Conservation (phyloP, 2,329 filamentous ascomycete genomes). For the Talaromyces sp. region DNA sequence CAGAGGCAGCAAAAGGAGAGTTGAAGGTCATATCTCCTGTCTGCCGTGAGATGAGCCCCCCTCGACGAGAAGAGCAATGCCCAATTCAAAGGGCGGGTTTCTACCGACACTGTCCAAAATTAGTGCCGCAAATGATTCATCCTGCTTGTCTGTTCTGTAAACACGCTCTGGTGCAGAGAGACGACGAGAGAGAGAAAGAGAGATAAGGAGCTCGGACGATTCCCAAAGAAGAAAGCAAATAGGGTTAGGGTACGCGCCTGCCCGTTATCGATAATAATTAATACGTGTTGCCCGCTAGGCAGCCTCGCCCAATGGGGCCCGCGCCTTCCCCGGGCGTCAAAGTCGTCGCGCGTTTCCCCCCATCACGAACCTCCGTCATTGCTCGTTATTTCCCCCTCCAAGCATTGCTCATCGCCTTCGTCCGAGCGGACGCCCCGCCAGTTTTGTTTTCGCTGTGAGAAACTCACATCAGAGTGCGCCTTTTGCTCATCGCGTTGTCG, state of each 20-base stretch:
- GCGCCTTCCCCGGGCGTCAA: neutral
- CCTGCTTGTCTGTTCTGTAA: neutral
- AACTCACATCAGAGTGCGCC: neutral
- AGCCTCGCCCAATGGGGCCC: neutral
- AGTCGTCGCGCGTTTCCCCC: neutral
- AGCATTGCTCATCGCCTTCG: neutral
- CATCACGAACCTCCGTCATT: neutral
- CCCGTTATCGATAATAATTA: neutral
- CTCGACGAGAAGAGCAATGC: neutral
- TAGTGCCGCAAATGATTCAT: neutral
- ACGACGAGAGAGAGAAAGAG: neutral
- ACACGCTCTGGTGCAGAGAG: neutral
- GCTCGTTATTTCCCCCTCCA: neutral
- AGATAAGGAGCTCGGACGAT: neutral
- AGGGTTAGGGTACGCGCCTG: neutral
- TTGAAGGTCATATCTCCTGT: constrained; percentile 27
- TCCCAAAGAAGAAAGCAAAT: neutral
- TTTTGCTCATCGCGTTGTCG: neutral
- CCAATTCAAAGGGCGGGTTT: neutral
- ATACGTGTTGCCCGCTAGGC: neutral
- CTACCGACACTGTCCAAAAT: neutral
- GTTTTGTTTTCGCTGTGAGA: neutral
- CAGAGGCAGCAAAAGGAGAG: constrained; percentile 72
- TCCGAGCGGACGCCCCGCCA: neutral
- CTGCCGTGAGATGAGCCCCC: neutral